phyloP scores from a whole-genome alignment of 805 yeast genomes.

The Sugiyamaella qingdaonensis region DNA sequence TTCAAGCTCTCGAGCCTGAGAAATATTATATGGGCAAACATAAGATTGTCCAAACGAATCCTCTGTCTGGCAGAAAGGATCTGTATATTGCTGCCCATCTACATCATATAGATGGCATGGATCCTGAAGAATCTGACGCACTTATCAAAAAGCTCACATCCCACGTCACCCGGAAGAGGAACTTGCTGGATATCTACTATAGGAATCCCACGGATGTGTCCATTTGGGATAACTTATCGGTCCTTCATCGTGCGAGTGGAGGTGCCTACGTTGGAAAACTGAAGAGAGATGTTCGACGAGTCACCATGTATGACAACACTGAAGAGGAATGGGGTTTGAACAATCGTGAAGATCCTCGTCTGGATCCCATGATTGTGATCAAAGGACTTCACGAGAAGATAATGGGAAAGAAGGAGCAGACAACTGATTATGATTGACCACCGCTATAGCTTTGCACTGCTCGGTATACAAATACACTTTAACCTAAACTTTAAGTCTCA shows the following conservation, averaged over 20 bases:
- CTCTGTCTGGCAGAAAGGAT: background rate
- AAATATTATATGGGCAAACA: constrained; percentile 2
- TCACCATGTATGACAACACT: constrained; percentile 5
- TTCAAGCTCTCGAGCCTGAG: constrained; percentile 1
- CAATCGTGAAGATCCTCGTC: constrained; percentile 2
- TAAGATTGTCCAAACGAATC: background rate
- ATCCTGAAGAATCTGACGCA: background rate
- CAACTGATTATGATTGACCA: constrained; percentile 1
- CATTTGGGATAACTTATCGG: constrained; percentile 6
- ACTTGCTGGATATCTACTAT: background rate
- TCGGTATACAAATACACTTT: too few relatives aligned
- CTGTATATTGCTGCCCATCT: background rate
- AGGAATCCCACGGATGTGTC: background rate
- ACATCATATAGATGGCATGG: constrained; percentile 1
- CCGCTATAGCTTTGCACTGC: too few relatives aligned
- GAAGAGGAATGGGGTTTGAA: constrained; percentile 2
- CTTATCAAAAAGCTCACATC: background rate
- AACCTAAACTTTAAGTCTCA: too few relatives aligned
- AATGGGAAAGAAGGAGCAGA: constrained; percentile 3
- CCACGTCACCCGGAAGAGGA: background rate
- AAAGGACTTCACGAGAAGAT: constrained; percentile 1
- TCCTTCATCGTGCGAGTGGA: constrained; percentile 2
- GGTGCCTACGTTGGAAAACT: constrained; percentile 1
- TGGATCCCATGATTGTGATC: constrained; percentile 4
- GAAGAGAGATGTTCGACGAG: constrained; percentile 6